Conservation (phyloP, 192 early-diverging fungal species). For the Spinellus fusiger region DNA sequence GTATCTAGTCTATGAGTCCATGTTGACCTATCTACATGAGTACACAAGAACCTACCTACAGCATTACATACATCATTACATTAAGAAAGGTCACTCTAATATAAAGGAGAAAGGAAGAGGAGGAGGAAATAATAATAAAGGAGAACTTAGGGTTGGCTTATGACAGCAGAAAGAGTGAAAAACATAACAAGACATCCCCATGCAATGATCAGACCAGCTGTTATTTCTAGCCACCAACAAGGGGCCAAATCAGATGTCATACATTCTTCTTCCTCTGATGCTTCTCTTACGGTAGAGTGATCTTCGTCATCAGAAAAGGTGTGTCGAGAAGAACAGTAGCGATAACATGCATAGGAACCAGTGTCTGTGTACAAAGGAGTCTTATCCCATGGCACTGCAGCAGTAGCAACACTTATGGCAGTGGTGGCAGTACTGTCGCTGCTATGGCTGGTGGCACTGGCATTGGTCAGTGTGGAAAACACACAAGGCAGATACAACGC, state of each 20-base stretch:
- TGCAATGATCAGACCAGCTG: conserved; percentile 36
- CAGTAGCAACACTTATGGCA: neutral
- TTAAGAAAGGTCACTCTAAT: too few relatives aligned
- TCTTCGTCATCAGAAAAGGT: conserved; percentile 9
- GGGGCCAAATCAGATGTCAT: neutral
- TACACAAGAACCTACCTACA: too few relatives aligned
- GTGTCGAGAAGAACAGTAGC: too few relatives aligned
- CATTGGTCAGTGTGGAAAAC: neutral
- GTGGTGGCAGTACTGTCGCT: neutral
- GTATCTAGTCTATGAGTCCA: too few relatives aligned
- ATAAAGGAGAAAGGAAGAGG: neutral
- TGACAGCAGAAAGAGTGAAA: conserved; percentile 11
- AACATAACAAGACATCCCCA: conserved; percentile 48
- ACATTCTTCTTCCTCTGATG: neutral
- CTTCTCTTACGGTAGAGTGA: conserved; percentile 10
- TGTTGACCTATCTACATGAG: too few relatives aligned
- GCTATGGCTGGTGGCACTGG: neutral
- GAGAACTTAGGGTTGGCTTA: neutral
- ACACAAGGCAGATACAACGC: neutral
- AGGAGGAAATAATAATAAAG: neutral
- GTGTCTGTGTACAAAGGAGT: too few relatives aligned
- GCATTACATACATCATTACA: too few relatives aligned
- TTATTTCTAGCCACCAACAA: conserved; percentile 32
- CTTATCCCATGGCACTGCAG: too few relatives aligned
- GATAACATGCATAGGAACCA: too few relatives aligned